Evolutionary conservation across 768 basidiomycete genomes (phyloP), one percentile per base, ranked within the genome.

Genomic region (Cyclocybe cylindracea): DNA sequence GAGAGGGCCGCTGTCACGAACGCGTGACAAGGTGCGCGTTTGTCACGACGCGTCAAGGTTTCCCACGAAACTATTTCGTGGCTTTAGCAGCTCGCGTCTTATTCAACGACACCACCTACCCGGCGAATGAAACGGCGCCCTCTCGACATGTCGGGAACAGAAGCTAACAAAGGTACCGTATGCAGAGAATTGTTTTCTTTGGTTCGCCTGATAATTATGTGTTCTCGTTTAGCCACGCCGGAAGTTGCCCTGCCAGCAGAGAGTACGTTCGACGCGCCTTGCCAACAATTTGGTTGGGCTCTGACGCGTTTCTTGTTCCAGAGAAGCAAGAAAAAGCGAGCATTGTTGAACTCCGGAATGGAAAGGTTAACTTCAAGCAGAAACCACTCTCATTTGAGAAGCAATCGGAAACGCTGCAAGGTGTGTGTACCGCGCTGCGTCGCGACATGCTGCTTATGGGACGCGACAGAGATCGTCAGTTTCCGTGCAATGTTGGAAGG

Each of bases 321-420:
- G 78, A 67, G 36, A 70, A 71, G 64, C 65, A 61, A 37, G 70
- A 70, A 44, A 82, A 74, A 62, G 48, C 68, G 1, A 57, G 71
- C 6, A 67, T 86, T 11, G 80, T 78, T 4, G 89, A 91, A 54
- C 63, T 91, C 10, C 89, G 81, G 75, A 89, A 87, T 65, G 89
- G 88, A 16, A 93, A 85, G 65, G 79, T 88, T 3, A 56, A 82
- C 9, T 84, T 91, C 62, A 88, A 79, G 67, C 91, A 93, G 74
- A 92, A 89, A 67, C 70, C 78, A 11, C 61, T 85, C 33, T 82
- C 86, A 0, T 81, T 89, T 44, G 88, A 91, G 70, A 91, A 90
- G 66, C 76, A 84, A 59, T 87, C 87, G 5, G 89, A 91, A 64
- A 91, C 90, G 11, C 77, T 93, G 61, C 86, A 88, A 78, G 90